phyloP scores from a whole-genome alignment of 176 grass and related monocot genomes.

The Juncus effusus region DNA sequence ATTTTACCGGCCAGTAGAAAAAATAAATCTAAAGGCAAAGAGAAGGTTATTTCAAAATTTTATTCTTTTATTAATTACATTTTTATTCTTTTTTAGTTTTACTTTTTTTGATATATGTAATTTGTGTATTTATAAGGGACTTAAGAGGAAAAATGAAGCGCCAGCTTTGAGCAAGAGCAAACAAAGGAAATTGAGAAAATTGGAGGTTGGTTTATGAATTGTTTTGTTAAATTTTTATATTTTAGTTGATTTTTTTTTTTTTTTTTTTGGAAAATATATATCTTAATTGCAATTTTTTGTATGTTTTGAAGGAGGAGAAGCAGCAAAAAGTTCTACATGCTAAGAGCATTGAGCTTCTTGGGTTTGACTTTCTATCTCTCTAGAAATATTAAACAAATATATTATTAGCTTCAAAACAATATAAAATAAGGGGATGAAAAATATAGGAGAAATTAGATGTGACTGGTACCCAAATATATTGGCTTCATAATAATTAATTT shows the following conservation, averaged over 20 bases:
- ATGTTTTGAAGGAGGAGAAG: constrained; percentile 59
- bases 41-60: constrained; percentile 37
- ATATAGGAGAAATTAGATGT: too few relatives aligned
- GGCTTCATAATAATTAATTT: constrained; percentile 1
- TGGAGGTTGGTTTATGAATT: constrained; percentile 48
- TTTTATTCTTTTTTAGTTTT: constrained; percentile 12
- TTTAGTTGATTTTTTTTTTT: neutral
- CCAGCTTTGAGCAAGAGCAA: constrained; percentile 74
- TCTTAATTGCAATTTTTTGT: constrained; percentile 17
- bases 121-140: constrained; percentile 1
- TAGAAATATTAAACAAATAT: constrained; percentile 20
- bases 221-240: constrained; percentile 8
- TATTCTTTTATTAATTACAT: neutral
- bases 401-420: neutral
- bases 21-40: constrained; percentile 51
- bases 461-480: constrained; percentile 2
- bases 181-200: constrained; percentile 60
- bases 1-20: constrained; percentile 70
- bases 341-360: constrained; percentile 62
- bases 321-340: constrained; percentile 61
- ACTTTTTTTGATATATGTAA: neutral
- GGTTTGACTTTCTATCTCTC: constrained; percentile 43
- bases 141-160: constrained; percentile 40
- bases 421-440: too few relatives aligned
- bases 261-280: neutral